Conservation (phyloP, 176 grass and related monocot species). For the Poa annua region DNA sequence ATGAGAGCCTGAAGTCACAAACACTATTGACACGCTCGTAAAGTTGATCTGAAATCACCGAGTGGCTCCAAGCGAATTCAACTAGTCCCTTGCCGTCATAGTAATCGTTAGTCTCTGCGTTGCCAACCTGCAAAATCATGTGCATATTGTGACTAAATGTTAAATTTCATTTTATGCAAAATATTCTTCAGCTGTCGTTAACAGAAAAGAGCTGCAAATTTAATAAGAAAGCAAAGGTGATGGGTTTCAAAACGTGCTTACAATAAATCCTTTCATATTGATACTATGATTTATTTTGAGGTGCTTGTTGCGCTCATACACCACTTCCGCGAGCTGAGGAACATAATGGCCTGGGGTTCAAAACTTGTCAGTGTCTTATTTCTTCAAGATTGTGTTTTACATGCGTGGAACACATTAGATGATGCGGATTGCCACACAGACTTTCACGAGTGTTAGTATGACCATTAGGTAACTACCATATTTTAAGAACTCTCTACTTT, state of each 20-base stretch:
- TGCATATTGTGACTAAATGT: not conserved
- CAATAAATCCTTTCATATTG: slow-evolving; percentile 85
- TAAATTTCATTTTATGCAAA: not conserved
- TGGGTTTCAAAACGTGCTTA: slow-evolving; percentile 32
- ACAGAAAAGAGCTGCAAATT: not conserved
- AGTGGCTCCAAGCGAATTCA: slow-evolving; percentile 86
- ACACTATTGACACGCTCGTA: slow-evolving; percentile 55
- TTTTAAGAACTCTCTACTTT: slow-evolving; percentile 9
- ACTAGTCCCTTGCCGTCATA: slow-evolving; percentile 69
- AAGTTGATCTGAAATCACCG: slow-evolving; percentile 81
- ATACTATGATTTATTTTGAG: slow-evolving; percentile 45
- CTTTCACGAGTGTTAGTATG: not conserved
- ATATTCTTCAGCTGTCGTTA: not conserved
- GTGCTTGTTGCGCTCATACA: slow-evolving; percentile 70
- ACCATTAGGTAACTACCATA: slow-evolving; percentile 33
- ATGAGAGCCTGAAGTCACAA: slow-evolving; percentile 68
- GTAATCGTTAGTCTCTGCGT: slow-evolving; percentile 69
- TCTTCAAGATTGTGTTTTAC: slow-evolving; percentile 20
- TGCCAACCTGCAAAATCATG: slow-evolving; percentile 63
- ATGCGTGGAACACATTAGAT: slow-evolving; percentile 29
- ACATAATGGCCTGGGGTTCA: slow-evolving; percentile 75
- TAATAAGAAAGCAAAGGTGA: slow-evolving; percentile 23
- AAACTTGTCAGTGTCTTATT: slow-evolving; percentile 11
- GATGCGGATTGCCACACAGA: not conserved
- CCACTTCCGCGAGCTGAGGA: slow-evolving; percentile 76